Base-by-base conservation (phyloP, 2,329 filamentous ascomycete species). In the Pyrenochaeta sp. region DNA sequence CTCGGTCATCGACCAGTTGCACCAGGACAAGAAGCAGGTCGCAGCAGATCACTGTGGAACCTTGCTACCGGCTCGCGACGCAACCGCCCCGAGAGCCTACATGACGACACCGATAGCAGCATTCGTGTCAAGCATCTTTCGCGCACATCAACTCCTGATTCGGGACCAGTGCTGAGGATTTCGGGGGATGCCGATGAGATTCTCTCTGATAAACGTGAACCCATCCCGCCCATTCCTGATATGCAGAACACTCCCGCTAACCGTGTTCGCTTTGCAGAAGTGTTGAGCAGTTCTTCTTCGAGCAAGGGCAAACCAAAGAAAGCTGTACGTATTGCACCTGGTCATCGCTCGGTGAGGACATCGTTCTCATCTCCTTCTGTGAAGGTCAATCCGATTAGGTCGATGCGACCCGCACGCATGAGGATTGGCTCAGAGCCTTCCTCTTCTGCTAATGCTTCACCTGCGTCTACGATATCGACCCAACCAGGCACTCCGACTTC, bases 111-210 rank as follows among this genome's bases (percentile, higher is more conserved):
- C 17, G 27, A 39, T 13, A 40, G 38, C 15, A 44, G 44, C 11
- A 44, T 24, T 20, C 51, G 61, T 2, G 35, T 60, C 3, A 66
- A 58, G 40, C 55, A 47, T 17, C 45, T 64, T 3, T 65, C 56
- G 41, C 51, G 54, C 19, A 48, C 56, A 3, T 41, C 49, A 3
- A 24, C 38, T 10, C 43, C 46, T 20, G 47, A 39, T 14, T 32
- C 52, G 13, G 61, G 63, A 3, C 55, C 61, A 2, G 32, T 51
- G 7, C 32, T 66, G 9, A 67, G 26, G 4, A 62, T 67, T 13
- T 39, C 36, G 15, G 32, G 48, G 22, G 61, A 67, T 19, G 65
- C 63, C n/a, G 62, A 68, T 26, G 34, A 32, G 10, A 21, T 65
- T 9, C 30, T 67, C 14, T 40, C 60, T 10, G 61, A 59, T 14